These are phyloP conservation scores for Quercus robur DNA, from an alignment of 306 rosid species.

Conservation along the genomic window DNA sequence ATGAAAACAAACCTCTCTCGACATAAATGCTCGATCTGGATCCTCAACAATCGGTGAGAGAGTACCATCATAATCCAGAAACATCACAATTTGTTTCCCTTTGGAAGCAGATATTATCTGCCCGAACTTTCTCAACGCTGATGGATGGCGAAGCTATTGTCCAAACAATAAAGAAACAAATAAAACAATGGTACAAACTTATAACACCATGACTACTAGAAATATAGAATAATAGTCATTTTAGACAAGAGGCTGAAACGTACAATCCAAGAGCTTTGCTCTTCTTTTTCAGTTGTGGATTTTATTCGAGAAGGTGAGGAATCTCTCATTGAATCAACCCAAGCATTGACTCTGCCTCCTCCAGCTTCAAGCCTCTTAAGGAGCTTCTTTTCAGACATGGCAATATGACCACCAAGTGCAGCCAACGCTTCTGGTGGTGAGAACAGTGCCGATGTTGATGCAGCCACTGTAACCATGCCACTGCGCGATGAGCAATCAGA, in stretches of 20 bases:
- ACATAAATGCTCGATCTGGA: constrained; percentile 90
- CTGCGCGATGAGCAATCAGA: constrained; percentile 41
- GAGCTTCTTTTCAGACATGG: constrained; percentile 40
- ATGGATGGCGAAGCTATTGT: constrained; percentile 63
- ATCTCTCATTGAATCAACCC: constrained; percentile 89
- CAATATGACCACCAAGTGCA: constrained; percentile 34
- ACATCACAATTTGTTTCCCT: constrained; percentile 73
- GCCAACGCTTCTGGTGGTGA: constrained; percentile 34
- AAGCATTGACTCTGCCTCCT: constrained; percentile 44
- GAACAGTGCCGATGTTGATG: constrained; percentile 27
- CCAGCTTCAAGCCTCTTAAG: constrained; percentile 45
- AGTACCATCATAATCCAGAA: constrained; percentile 95
- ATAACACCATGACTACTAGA: neutral
- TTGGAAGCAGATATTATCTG: constrained; percentile 44
- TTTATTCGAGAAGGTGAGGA: constrained; percentile 70
- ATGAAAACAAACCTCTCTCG: constrained; percentile 50
- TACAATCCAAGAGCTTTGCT: constrained; percentile 58
- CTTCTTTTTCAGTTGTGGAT: constrained; percentile 40
- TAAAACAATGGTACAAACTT: neutral
- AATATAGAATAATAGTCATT: neutral
- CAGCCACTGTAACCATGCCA: constrained; percentile 37
- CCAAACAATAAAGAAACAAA: neutral
- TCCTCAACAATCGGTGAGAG: constrained; percentile 88
- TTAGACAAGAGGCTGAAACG: constrained; percentile 12
- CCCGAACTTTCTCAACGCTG: constrained; percentile 68